phyloP scores from a whole-genome alignment of 2,329 filamentous ascomycete species.

The Ophiostoma triangulosporum region DNA sequence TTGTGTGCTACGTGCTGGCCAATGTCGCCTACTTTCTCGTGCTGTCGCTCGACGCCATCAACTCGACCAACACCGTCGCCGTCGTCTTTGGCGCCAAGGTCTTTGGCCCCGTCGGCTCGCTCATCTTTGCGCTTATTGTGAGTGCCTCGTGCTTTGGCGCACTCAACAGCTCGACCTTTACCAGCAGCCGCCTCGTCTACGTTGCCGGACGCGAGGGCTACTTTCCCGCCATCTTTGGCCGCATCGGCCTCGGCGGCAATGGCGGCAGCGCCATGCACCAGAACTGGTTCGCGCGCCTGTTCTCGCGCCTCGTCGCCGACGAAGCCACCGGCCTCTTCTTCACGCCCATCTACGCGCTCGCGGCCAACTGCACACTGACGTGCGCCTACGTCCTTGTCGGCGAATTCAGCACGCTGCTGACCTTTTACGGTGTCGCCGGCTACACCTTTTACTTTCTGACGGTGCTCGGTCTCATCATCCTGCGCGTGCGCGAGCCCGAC shows the following conservation, averaged over 20 bases:
- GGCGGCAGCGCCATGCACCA: constrained; percentile 21
- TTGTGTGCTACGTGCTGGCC: constrained; percentile 76
- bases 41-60: constrained; percentile 65
- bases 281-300: constrained; percentile 44
- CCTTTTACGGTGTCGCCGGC: constrained; percentile 93
- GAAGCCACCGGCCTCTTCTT: constrained; percentile 71
- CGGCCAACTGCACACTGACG: constrained; percentile 66
- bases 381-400: constrained; percentile 68
- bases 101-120: constrained; percentile 69
- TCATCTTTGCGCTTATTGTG: constrained; percentile 79
- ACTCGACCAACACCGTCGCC: constrained; percentile 85
- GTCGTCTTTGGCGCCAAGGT: constrained; percentile 86
- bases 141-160: constrained; percentile 87
- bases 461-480: constrained; percentile 80
- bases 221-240: constrained; percentile 70
- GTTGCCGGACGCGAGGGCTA: constrained; percentile 92
- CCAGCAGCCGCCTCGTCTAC: constrained; percentile 81
- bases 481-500: constrained; percentile 74
- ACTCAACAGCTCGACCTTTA: constrained; percentile 89
- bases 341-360: constrained; percentile 85
- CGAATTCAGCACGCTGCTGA: constrained; percentile 82
- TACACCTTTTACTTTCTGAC: constrained; percentile 97
- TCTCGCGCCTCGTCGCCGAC: constrained; percentile 58
- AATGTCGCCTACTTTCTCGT: constrained; percentile 94
- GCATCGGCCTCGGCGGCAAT: constrained; percentile 53